Conservation (phyloP, 768 basidiomycete genomes). For the Boletus rex-veris region DNA sequence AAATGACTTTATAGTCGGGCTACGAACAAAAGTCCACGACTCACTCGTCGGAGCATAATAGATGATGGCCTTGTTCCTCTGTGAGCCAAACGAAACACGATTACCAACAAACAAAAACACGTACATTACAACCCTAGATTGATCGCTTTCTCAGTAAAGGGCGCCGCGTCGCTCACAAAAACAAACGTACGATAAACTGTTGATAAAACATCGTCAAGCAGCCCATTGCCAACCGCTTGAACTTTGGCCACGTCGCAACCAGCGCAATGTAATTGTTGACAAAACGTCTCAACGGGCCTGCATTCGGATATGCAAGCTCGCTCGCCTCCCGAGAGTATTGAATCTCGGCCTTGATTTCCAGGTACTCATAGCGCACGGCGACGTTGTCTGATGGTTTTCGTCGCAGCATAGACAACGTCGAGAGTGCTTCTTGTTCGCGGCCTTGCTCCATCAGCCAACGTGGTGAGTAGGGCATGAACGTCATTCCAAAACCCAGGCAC, state of each 20-base stretch:
- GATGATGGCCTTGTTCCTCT: conserved; percentile 23
- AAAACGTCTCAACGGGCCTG: conserved; percentile 15
- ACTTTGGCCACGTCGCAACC: conserved; percentile 30
- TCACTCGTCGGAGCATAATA: conserved; percentile 26
- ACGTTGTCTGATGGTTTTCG: conserved; percentile 30
- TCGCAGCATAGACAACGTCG: conserved; percentile 35
- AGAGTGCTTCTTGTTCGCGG: conserved; percentile 34
- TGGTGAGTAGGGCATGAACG: conserved; percentile 40
- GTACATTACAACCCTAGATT: conserved; percentile 27
- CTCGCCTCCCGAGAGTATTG: conserved; percentile 24
- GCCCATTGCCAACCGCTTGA: conserved; percentile 29
- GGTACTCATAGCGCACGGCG: conserved; percentile 36
- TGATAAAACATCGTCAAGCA: conserved; percentile 33
- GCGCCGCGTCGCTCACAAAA: not conserved
- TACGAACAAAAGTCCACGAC: not conserved
- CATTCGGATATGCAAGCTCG: conserved; percentile 19
- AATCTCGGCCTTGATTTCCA: conserved; percentile 39
- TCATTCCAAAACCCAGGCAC: conserved; percentile 32
- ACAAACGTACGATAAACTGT: conserved; percentile 29
- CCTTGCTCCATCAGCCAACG: conserved; percentile 41
- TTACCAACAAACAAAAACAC: not conserved
- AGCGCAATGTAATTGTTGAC: conserved; percentile 25
- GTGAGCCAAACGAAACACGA: conserved; percentile 2
- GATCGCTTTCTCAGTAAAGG: not conserved
- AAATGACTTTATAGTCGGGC: conserved; percentile 12